phyloP scores from a whole-genome alignment of 306 rosid species.

The Glycine tomentella region DNA sequence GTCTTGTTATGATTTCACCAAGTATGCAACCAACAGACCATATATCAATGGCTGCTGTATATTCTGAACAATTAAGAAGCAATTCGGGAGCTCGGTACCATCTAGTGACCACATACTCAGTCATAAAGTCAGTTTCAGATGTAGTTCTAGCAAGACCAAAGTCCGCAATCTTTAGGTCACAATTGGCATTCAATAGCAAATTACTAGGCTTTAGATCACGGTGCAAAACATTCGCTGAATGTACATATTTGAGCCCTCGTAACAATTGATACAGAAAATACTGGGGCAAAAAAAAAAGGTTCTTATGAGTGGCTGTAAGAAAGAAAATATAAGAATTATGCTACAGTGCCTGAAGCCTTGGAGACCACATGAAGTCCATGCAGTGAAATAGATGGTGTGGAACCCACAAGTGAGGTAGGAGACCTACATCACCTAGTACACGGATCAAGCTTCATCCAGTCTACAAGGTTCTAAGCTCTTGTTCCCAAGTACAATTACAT shows the following conservation, averaged over 20 bases:
- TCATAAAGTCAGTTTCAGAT: conserved; percentile 98
- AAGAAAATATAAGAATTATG: conserved; percentile 34
- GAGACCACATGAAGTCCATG: neutral
- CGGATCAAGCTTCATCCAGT: neutral
- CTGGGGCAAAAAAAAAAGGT: conserved; percentile 59
- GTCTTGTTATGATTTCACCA: conserved; percentile 88
- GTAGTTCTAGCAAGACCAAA: conserved; percentile 99
- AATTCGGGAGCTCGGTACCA: conserved; percentile 98
- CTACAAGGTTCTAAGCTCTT: conserved; percentile 1
- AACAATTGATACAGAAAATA: conserved; percentile 92
- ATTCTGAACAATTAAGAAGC: conserved; percentile 95
- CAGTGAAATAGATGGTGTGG: conserved; percentile 12
- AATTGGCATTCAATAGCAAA: conserved; percentile 87
- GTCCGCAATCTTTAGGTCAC: conserved; percentile 98
- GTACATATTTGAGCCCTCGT: conserved; percentile 93
- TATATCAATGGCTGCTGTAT: conserved; percentile 94
- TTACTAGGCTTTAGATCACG: conserved; percentile 99
- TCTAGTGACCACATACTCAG: conserved; percentile 96
- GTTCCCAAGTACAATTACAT: conserved; percentile 4
- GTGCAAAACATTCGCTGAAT: conserved; percentile 93
- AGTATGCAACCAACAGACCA: conserved; percentile 99
- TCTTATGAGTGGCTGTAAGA: conserved; percentile 44
- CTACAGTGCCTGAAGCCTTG: neutral
- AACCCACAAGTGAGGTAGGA: conserved; percentile 8
- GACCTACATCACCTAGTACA: conserved; percentile 1